phyloP scores from a whole-genome alignment of 2,329 filamentous ascomycete species.

The Fusarium continuum region DNA sequence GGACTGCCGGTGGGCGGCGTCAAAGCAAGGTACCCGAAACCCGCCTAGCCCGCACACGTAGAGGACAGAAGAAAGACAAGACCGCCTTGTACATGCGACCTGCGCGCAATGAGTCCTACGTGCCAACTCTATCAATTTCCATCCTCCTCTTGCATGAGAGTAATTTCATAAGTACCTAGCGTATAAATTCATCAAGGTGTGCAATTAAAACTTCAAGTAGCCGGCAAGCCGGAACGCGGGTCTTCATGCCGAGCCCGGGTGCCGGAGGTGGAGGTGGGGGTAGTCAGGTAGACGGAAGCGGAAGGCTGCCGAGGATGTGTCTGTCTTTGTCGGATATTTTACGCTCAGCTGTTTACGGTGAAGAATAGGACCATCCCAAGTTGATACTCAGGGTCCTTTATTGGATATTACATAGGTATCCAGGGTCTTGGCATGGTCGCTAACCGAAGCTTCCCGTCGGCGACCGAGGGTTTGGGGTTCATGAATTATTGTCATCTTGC shows the following conservation, averaged over 20 bases:
- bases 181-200: background rate
- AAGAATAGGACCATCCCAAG: background rate
- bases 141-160: background rate
- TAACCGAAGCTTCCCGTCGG: slow-evolving; percentile 40
- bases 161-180: no score
- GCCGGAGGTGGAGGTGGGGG: slow-evolving; percentile 29
- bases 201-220: background rate
- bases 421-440: slow-evolving; percentile 10
- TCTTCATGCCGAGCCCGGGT: slow-evolving; percentile 29
- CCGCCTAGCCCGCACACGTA: background rate
- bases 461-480: slow-evolving; percentile 16
- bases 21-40: slow-evolving; percentile 40
- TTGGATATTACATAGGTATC: slow-evolving; percentile 9
- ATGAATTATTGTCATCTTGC: background rate
- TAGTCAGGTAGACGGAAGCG: slow-evolving; percentile 13
- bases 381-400: slow-evolving; percentile 13
- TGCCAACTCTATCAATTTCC: background rate
- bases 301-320: slow-evolving; percentile 16
- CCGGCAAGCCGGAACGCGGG: slow-evolving; percentile 30
- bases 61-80: slow-evolving; percentile 4
- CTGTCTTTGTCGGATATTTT: background rate
- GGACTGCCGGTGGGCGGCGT: slow-evolving; percentile 31
- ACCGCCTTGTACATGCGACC: background rate
- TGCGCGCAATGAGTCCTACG: background rate
- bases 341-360: background rate